A percentile compares a stretch with the other conserved stretches of the same genome.
These are phyloP conservation scores for Gloeostereum incarnatum DNA, from an alignment of 768 basidiomycete species.

Conservation along the genomic window DNA sequence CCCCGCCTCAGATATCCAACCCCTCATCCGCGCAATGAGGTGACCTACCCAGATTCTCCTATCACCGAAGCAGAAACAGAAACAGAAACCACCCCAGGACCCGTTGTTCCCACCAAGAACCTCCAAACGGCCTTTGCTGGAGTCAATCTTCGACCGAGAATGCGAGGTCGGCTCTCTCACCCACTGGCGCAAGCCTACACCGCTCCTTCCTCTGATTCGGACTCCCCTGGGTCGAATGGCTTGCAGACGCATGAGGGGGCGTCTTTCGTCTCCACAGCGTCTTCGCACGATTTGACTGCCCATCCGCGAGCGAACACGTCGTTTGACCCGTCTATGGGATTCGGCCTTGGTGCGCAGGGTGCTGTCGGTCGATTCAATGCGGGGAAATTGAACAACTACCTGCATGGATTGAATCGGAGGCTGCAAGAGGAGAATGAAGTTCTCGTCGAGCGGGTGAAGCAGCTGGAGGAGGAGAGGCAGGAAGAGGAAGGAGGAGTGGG, in stretches of 20 bases:
- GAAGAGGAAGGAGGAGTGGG: no score
- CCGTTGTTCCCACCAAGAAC: slow-evolving; percentile 15
- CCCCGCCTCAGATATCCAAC: slow-evolving; percentile 61
- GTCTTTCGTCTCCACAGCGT: slow-evolving; percentile 75
- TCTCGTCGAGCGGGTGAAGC: slow-evolving; percentile 44
- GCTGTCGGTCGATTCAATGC: slow-evolving; percentile 79
- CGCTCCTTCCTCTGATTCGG: slow-evolving; percentile 28
- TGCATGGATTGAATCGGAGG: slow-evolving; percentile 77
- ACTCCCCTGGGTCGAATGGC: slow-evolving; percentile 15
- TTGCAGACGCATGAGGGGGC: slow-evolving; percentile 17
- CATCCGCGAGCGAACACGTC: slow-evolving; percentile 79
- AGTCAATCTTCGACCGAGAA: slow-evolving; percentile 53
- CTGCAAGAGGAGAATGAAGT: slow-evolving; percentile 80
- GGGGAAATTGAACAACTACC: slow-evolving; percentile 74
- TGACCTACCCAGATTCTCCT: slow-evolving; percentile 22
- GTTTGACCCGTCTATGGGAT: slow-evolving; percentile 77
- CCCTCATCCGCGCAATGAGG: slow-evolving; percentile 39
- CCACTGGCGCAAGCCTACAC: slow-evolving; percentile 50
- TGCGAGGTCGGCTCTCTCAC: slow-evolving; percentile 42
- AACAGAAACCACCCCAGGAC: slow-evolving; percentile 23
- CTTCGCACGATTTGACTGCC: slow-evolving; percentile 82
- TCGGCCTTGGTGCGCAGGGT: slow-evolving; percentile 50
- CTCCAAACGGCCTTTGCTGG: slow-evolving; percentile 51
- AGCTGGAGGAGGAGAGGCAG: slow-evolving; percentile 45
- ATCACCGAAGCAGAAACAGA: no score